Base-by-base conservation (phyloP, 495 filamentous ascomycete species). In the Trichoderma asperelloides region DNA sequence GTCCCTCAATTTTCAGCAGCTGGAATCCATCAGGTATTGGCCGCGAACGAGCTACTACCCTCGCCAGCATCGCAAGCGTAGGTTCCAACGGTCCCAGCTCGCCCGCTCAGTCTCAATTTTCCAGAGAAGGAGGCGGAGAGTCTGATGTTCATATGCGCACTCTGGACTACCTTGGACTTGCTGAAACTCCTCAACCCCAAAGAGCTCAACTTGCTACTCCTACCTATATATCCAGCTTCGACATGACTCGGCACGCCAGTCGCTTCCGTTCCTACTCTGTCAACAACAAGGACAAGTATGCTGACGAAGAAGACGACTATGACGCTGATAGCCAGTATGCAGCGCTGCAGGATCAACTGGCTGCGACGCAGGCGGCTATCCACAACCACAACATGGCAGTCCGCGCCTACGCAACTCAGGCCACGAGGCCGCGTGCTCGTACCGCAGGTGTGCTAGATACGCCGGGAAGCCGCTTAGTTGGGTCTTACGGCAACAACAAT, bases 261-360 rank as follows among this genome's bases (percentile, higher is more conserved):
- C 85, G 95, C 60, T 92, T 97, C 78, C 87, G 95, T 21, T 98
- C 95, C 37, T 98, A 97, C 75, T 98, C 95, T 25, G 95, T 98
- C 62, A 98, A 98, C 76, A 95, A 96, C 49, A 97, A 96, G 76
- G 95, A 97, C 75, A 97, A 96, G 77, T 98, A 98, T 72, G 95
- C 90, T 0, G 93, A 96, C 67, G 92, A 97, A 69, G 89, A 96
- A 21, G 91, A 93, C 49, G 88, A 92, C 67, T 90, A 88, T 64
- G 89, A 89, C 62, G 87, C 89, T 15, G 86, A 91, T n/a, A 88
- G 89, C 65, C 88, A 83, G 67, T 90, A 89, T 69, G 87, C 87
- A 49, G 87, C 88, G 45, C 72, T 83, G 18, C 81, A 85, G 65
- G 81, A 85, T 67, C 80, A 85, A 69, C 73, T 85, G 64, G 90